Evolutionary conservation across 2,329 filamentous ascomycete species (phyloP), one percentile per base, ranked within the genome.

Genomic region (Drechslerella stenobrocha): DNA sequence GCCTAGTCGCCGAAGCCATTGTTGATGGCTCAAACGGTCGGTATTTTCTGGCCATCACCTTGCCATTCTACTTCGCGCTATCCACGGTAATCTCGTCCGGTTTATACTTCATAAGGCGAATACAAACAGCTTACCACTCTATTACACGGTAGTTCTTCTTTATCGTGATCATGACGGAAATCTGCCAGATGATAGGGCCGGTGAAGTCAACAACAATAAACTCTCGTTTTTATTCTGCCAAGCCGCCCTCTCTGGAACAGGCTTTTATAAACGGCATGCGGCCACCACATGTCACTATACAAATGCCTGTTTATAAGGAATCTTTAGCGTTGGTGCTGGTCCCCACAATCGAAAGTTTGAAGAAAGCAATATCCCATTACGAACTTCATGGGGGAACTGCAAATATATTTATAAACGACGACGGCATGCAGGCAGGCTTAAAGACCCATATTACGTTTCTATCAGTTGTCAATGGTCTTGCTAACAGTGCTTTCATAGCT

Each of bases 331-430:
- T 73, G 9, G 79, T 82, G 73, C 83, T 84, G 70, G 77, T 78
- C 44, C 82, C 82, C 0, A 84, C 82, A 0, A 79, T 84, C 42
- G 77, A 79, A 15, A 83, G 80, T 2, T 75, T 84, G 35, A 82
- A 82, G 73, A 78, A 79, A 13, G 82, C 82, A 20, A 83, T 84
- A 67, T 81, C 81, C 34, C 81, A 81, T 9, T 84, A 84, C 70
- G 82, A 83, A 70, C 75, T 81, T 71, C 80, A 82, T 73, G 84
- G 84, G 13, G 84, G 84, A 7, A 81, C 83, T 0, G 84, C 84
- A 26, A 86, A 83, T 72, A 84, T 87, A 69, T 85, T 86, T 72
- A 76, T 87, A 73, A 87, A 87, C 70, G 85, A 87, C 58, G 85
- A 87, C 70, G 84, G 84, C 55, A 83, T 87, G 81, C 84, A 86